phyloP scores from a whole-genome alignment of 306 rosid genomes.

The Cajanus cajan region DNA sequence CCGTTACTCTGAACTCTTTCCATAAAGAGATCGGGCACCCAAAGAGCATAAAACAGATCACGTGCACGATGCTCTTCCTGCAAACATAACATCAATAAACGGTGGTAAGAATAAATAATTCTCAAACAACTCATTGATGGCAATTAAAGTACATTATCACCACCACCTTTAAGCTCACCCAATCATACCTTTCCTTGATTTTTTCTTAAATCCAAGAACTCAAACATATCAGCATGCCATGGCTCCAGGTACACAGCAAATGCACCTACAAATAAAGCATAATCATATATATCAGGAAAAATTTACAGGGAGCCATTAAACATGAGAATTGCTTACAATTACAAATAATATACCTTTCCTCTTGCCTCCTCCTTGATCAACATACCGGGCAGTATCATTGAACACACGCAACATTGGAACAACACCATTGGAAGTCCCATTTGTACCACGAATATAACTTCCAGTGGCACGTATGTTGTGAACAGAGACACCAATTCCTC shows the following conservation, averaged over 20 bases:
- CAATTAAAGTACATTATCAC: not conserved
- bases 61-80: conserved; percentile 98
- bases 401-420: conserved; percentile 85
- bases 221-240: conserved; percentile 97
- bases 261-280: conserved; percentile 61
- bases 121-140: not conserved
- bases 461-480: conserved; percentile 78
- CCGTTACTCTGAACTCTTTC: conserved; percentile 84
- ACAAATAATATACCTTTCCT: conserved; percentile 63
- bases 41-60: conserved; percentile 87
- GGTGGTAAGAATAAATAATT: not conserved
- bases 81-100: not conserved
- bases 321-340: not conserved
- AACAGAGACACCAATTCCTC: conserved; percentile 92
- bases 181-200: conserved; percentile 92
- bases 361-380: conserved; percentile 99
- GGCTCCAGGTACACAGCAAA: conserved; percentile 97
- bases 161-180: not conserved
- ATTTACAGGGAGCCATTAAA: not conserved
- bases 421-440: conserved; percentile 93
- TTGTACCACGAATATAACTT: conserved; percentile 93
- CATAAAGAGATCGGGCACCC: conserved; percentile 98
- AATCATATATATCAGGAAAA: not conserved
- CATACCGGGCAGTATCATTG: conserved; percentile 96
- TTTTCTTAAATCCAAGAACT: conserved; percentile 72